A percentile compares a stretch with the other conserved stretches of the same genome.
Evolutionary conservation across 2,329 filamentous ascomycete species (phyloP).

Genomic region (Neurospora sp.): DNA sequence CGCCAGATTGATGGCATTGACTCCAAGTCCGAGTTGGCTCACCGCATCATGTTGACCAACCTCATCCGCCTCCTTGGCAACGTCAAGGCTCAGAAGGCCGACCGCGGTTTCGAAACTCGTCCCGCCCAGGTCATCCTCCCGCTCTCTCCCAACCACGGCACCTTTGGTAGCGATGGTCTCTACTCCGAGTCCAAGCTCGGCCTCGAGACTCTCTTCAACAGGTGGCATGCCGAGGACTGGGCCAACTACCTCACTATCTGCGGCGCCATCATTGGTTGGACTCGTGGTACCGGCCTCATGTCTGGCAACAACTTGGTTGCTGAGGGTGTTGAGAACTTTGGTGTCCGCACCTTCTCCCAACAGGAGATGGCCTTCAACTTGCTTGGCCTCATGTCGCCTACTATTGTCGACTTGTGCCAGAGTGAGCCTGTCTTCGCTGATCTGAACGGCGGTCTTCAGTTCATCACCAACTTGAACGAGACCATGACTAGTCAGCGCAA

Average conservation of each 20-base stretch:
- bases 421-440: constrained; percentile 92
- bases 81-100: constrained; percentile 84
- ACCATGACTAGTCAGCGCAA: constrained; percentile 89
- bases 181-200: constrained; percentile 98
- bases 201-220: constrained; percentile 94
- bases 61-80: constrained; percentile 80
- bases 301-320: constrained; percentile 95
- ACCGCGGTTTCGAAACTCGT: constrained; percentile 83
- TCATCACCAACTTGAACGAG: constrained; percentile 90
- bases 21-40: constrained; percentile 93
- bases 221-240: constrained; percentile 98
- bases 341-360: constrained; percentile 96
- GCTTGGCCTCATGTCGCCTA: constrained; percentile 87
- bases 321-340: constrained; percentile 91
- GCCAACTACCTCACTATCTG: constrained; percentile 96
- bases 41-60: constrained; percentile 99
- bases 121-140: constrained; percentile 95
- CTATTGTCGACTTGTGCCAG: constrained; percentile 92
- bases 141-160: constrained; percentile 94
- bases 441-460: constrained; percentile 93
- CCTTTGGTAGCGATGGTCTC: constrained; percentile 93
- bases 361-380: constrained; percentile 99
- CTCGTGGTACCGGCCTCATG: constrained; percentile 96
- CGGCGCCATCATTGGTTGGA: constrained; percentile 98
- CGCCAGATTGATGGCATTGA: constrained; percentile 96